These are phyloP conservation scores for Microbotryum intermedium DNA, from an alignment of 1,284 basidiomycete genomes.

Conservation along the genomic window DNA sequence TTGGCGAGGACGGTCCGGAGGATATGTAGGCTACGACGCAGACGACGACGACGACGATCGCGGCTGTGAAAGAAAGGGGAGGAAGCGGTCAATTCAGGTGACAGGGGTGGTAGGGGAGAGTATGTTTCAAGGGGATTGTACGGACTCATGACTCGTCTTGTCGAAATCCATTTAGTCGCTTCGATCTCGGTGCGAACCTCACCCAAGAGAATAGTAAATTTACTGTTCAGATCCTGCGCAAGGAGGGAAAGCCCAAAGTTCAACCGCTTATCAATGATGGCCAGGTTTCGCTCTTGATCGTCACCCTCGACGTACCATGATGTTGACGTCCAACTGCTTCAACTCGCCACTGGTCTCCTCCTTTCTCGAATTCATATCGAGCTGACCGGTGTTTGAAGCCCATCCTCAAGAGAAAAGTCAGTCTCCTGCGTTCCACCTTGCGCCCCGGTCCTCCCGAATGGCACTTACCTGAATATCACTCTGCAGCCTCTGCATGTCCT, in stretches of 20 bases:
- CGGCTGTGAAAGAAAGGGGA: constrained; percentile 1
- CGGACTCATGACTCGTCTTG: neutral
- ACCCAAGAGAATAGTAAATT: constrained; percentile 70
- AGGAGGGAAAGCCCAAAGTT: too few species aligned
- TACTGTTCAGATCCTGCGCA: constrained; percentile 69
- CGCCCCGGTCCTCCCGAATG: neutral
- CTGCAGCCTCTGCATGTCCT: constrained; percentile 78
- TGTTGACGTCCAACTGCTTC: constrained; percentile 75
- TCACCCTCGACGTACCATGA: constrained; percentile 56
- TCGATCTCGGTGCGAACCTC: constrained; percentile 54
- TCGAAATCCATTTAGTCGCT: constrained; percentile 32
- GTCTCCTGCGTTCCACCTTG: too few species aligned
- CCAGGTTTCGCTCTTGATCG: too few species aligned
- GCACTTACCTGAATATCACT: constrained; percentile 54
- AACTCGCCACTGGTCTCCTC: constrained; percentile 82
- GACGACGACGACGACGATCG: constrained; percentile 22
- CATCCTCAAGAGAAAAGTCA: neutral
- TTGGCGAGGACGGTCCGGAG: neutral
- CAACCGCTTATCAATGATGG: too few species aligned
- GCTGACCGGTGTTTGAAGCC: constrained; percentile 60
- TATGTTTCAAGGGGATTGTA: neutral
- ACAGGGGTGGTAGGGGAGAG: neutral
- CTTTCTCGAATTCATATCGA: constrained; percentile 91
- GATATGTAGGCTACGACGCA: constrained; percentile 14
- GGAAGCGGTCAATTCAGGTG: neutral